Percentiles rank a stretch among this genome's conserved stretches.
Conservation (phyloP, 306 rosid genomes). For the Chamaecrista fasciculata region DNA sequence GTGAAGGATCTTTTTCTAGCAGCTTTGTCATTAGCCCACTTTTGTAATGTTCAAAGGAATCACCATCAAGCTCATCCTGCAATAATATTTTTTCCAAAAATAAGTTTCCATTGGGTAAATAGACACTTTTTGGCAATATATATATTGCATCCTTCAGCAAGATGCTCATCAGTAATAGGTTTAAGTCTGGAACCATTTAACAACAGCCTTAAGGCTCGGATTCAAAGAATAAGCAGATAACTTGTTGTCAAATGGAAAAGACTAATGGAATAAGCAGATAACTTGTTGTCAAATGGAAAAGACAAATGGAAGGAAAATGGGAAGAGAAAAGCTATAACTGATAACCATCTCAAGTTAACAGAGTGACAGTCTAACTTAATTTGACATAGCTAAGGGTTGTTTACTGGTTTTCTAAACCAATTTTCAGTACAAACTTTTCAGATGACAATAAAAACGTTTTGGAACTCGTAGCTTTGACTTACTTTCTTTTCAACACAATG, state of each 20-base stretch:
- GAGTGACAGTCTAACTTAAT: not conserved
- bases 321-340: not conserved
- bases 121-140: not conserved
- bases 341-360: not conserved
- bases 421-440: not conserved
- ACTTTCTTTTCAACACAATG: not conserved
- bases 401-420: not conserved
- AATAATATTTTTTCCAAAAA: slow-evolving; percentile 22
- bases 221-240: slow-evolving; percentile 17
- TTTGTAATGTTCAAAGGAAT: slow-evolving; percentile 74
- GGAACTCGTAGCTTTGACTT: not conserved
- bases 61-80: slow-evolving; percentile 77
- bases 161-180: not conserved
- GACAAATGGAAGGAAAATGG: slow-evolving; percentile 4
- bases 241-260: slow-evolving; percentile 6
- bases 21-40: slow-evolving; percentile 75
- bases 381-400: not conserved
- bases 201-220: not conserved
- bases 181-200: not conserved
- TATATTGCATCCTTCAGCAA: not conserved
- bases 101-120: slow-evolving; percentile 2
- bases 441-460: not conserved
- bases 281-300: slow-evolving; percentile 5
- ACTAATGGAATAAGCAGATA: not conserved
- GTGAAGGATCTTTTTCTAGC: slow-evolving; percentile 95